phyloP scores from a whole-genome alignment of 2,329 filamentous ascomycete species.

The Penicillium decumbens region DNA sequence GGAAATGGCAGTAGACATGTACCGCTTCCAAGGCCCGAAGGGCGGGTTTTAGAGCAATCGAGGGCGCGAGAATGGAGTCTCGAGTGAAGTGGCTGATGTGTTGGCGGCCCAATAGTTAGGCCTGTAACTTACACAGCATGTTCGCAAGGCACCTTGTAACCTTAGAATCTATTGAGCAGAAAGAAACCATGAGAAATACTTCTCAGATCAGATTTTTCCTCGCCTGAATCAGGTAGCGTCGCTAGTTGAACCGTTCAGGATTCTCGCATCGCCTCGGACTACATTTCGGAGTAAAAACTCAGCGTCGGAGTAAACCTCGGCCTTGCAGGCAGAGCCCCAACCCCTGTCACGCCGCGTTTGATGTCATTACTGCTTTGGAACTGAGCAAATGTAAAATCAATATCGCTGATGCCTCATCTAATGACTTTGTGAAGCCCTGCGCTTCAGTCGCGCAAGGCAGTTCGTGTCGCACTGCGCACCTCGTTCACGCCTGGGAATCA shows the following conservation, averaged over 20 bases:
- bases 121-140: no score
- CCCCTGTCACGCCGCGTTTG: neutral
- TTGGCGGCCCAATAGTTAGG: no score
- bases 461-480: slow-evolving; percentile 3
- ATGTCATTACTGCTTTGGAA: slow-evolving; percentile 1
- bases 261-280: slow-evolving; percentile 2
- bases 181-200: no score
- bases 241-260: neutral
- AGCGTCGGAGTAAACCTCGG: slow-evolving; percentile 4
- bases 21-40: slow-evolving; percentile 7
- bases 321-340: no score
- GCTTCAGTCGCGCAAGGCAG: slow-evolving; percentile 8
- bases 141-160: no score
- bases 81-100: neutral
- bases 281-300: slow-evolving; percentile 6
- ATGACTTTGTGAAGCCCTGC: neutral
- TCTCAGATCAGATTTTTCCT: no score
- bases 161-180: no score
- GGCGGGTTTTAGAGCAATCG: slow-evolving; percentile 1
- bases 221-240: no score
- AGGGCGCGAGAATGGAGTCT: neutral
- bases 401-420: neutral
- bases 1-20: slow-evolving; percentile 1
- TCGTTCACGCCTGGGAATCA: neutral
- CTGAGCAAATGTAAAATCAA: neutral